Evolutionary conservation across 176 grass and related monocot genomes (phyloP).

Genomic region (Lolium multiflorum): DNA sequence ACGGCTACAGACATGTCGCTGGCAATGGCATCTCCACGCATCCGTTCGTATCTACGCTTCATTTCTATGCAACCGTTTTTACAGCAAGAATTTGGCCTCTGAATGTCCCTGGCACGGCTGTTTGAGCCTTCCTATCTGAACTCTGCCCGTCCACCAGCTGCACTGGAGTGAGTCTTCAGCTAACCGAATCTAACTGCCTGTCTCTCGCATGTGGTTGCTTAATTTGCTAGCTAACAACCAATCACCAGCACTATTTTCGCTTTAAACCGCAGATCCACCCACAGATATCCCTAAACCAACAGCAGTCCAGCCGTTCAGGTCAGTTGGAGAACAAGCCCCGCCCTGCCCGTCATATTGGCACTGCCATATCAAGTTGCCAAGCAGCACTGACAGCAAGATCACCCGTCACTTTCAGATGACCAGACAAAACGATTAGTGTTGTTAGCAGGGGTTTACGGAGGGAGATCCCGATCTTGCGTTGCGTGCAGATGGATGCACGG

Average conservation of each 20-base stretch:
- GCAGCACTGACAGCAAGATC: conserved; percentile 19
- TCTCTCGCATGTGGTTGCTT: conserved; percentile 32
- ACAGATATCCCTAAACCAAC: conserved; percentile 19
- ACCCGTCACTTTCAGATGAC: conserved; percentile 31
- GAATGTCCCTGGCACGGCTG: neutral
- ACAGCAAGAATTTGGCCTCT: neutral
- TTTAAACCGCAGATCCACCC: conserved; percentile 24
- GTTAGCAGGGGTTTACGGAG: conserved; percentile 3
- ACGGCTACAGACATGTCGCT: neutral
- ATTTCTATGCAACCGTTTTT: neutral
- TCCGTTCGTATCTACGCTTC: neutral
- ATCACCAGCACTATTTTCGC: neutral
- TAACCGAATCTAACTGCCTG: conserved; percentile 28
- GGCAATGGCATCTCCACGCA: neutral
- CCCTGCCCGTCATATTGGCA: conserved; percentile 26
- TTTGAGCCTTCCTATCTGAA: conserved; percentile 11
- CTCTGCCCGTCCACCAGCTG: neutral
- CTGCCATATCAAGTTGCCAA: conserved; percentile 25
- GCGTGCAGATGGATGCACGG: conserved; percentile 29
- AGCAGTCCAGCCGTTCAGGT: conserved; percentile 16
- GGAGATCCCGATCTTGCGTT: conserved; percentile 36
- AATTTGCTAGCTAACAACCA: conserved; percentile 20
- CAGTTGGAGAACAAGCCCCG: conserved; percentile 17
- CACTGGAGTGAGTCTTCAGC: neutral
- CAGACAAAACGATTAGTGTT: conserved; percentile 20